phyloP scores from a whole-genome alignment of 768 basidiomycete genomes.

The Mycena capillaripes region DNA sequence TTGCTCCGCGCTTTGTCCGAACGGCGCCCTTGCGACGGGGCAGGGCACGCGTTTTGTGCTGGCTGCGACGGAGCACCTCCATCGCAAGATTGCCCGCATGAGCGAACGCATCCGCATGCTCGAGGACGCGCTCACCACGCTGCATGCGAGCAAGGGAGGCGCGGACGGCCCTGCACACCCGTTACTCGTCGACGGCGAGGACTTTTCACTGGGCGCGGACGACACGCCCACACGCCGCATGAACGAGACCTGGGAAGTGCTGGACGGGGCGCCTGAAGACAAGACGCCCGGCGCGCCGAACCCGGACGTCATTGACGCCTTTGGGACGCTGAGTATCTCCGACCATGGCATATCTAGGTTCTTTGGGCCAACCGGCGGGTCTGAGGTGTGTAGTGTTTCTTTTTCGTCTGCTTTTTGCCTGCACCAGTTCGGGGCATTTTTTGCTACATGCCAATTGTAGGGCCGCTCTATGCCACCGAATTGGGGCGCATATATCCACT shows the following conservation, averaged over 20 bases:
- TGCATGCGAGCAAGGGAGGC: constrained; percentile 58
- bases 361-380: constrained; percentile 77
- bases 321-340: constrained; percentile 72
- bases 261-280: constrained; percentile 11
- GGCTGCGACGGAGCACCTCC: constrained; percentile 76
- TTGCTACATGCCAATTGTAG: too few relatives aligned
- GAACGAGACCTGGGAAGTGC: constrained; percentile 25
- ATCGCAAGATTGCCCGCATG: constrained; percentile 67
- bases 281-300: constrained; percentile 30
- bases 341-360: constrained; percentile 74
- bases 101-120: constrained; percentile 68
- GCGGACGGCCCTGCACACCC: constrained; percentile 57
- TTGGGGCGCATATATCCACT: too few relatives aligned
- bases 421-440: background rate
- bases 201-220: constrained; percentile 17
- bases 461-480: background rate
- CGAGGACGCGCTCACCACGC: constrained; percentile 69
- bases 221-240: constrained; percentile 8
- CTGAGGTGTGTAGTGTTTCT: constrained; percentile 63
- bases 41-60: constrained; percentile 81
- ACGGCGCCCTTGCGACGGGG: constrained; percentile 82
- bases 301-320: constrained; percentile 65
- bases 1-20: constrained; percentile 79
- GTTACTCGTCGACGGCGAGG: constrained; percentile 51
- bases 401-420: constrained; percentile 2